phyloP scores from a whole-genome alignment of 2,329 filamentous ascomycete species.

The Ilyonectria destructans region DNA sequence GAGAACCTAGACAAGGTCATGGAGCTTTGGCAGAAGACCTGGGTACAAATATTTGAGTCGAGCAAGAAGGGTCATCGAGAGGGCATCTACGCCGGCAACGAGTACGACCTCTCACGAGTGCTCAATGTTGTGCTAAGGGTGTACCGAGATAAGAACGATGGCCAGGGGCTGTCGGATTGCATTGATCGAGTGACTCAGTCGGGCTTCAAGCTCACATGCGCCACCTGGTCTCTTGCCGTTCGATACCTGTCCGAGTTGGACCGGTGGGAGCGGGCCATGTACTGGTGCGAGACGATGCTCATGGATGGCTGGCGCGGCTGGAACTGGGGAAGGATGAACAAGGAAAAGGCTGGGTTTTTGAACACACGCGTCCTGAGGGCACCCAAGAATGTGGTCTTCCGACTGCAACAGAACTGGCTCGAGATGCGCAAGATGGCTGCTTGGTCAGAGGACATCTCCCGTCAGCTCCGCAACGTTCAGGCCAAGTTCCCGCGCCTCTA shows the following conservation, averaged over 20 bases:
- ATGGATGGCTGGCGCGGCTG: slow-evolving; percentile 88
- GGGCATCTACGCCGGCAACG: slow-evolving; percentile 63
- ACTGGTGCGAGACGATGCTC: slow-evolving; percentile 81
- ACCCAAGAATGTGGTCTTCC: slow-evolving; percentile 61
- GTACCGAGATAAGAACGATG: slow-evolving; percentile 59
- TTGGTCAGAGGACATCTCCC: slow-evolving; percentile 65
- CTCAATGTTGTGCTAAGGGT: slow-evolving; percentile 67
- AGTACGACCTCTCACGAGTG: slow-evolving; percentile 68
- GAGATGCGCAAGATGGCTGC: slow-evolving; percentile 64
- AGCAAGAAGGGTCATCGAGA: slow-evolving; percentile 42
- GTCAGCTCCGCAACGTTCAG: slow-evolving; percentile 57
- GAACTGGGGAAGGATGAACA: slow-evolving; percentile 53
- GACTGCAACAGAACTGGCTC: slow-evolving; percentile 66
- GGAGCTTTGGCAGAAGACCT: slow-evolving; percentile 76
- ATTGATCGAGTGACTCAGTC: slow-evolving; percentile 71
- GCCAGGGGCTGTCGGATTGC: slow-evolving; percentile 64
- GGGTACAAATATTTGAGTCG: slow-evolving; percentile 65
- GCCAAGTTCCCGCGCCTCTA: slow-evolving; percentile 59
- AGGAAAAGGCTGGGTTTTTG: slow-evolving; percentile 58
- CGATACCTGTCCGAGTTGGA: slow-evolving; percentile 75
- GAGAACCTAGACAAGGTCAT: slow-evolving; percentile 74
- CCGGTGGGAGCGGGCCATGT: slow-evolving; percentile 78
- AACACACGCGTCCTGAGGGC: slow-evolving; percentile 54
- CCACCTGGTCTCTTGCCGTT: slow-evolving; percentile 87
- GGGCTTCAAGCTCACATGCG: slow-evolving; percentile 83